Evolutionary conservation across 495 filamentous ascomycete genomes (phyloP).

Genomic region (Bombardia bombarda): DNA sequence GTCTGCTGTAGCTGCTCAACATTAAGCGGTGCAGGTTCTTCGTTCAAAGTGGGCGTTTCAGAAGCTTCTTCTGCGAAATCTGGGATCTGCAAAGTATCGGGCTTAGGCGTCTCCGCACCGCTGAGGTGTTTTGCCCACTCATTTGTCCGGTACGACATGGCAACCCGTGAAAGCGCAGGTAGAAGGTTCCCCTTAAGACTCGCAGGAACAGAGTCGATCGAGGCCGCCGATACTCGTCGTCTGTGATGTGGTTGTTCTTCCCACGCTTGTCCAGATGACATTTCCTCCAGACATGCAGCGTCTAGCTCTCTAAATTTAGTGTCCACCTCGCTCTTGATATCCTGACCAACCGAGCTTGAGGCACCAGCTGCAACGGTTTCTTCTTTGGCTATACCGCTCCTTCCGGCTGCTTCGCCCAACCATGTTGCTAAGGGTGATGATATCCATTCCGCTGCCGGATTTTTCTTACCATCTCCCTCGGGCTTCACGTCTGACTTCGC

Average conservation of each 20-base stretch:
- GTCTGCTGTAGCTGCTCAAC: slow-evolving; percentile 63
- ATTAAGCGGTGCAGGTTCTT: slow-evolving; percentile 54
- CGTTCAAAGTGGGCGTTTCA: slow-evolving; percentile 21
- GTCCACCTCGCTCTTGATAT: too few species aligned
- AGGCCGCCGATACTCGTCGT: slow-evolving; percentile 17
- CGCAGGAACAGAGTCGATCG: slow-evolving; percentile 29
- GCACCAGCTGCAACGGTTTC: too few species aligned
- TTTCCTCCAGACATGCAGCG: not conserved
- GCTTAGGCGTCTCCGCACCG: slow-evolving; percentile 66
- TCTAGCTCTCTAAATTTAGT: too few species aligned
- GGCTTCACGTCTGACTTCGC: slow-evolving; percentile 9
- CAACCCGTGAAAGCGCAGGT: slow-evolving; percentile 56
- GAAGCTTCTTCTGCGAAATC: slow-evolving; percentile 24
- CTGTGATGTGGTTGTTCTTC: not conserved
- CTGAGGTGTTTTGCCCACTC: slow-evolving; percentile 93
- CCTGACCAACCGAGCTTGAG: too few species aligned
- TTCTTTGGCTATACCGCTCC: too few species aligned
- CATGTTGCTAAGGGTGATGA: too few species aligned
- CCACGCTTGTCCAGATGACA: slow-evolving; percentile 2
- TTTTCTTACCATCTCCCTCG: too few species aligned
- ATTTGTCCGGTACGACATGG: slow-evolving; percentile 80
- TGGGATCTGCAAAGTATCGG: slow-evolving; percentile 52
- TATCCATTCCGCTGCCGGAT: too few species aligned
- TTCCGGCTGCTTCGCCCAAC: too few species aligned
- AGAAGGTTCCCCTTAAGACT: slow-evolving; percentile 46